Percentiles rank a stretch among this genome's conserved stretches.
These are phyloP conservation scores for Uncinocarpus reesii DNA, from an alignment of 2,329 filamentous ascomycete genomes.

Conservation along the genomic window DNA sequence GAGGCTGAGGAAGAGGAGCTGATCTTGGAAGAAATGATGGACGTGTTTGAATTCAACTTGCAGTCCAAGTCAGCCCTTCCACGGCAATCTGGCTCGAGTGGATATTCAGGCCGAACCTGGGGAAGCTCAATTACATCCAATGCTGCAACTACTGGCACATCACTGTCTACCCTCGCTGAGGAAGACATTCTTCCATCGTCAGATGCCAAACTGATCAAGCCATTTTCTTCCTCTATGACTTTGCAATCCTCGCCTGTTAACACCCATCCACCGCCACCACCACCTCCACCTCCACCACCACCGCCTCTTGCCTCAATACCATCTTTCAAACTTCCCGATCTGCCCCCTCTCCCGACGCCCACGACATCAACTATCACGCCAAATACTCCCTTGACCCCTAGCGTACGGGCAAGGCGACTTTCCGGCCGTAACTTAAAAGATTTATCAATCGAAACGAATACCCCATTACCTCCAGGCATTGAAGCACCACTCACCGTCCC, in stretches of 20 bases:
- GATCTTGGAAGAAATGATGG: constrained; percentile 79
- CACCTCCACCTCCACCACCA: constrained; percentile 16
- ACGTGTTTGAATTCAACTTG: constrained; percentile 67
- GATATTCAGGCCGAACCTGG: constrained; percentile 66
- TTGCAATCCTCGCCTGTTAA: constrained; percentile 44
- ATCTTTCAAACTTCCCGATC: constrained; percentile 18
- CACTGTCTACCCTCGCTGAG: constrained; percentile 64
- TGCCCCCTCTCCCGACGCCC: constrained; percentile 16
- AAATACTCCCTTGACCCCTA: constrained; percentile 33
- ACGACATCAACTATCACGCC: constrained; percentile 19
- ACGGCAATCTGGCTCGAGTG: constrained; percentile 72
- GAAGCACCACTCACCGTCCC: constrained; percentile 23
- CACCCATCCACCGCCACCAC: constrained; percentile 20
- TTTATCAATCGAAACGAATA: constrained; percentile 74
- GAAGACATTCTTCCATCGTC: constrained; percentile 35
- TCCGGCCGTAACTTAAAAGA: constrained; percentile 73
- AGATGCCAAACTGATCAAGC: constrained; percentile 28
- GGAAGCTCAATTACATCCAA: constrained; percentile 68
- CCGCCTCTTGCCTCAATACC: constrained; percentile 11
- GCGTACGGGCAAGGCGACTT: constrained; percentile 64
- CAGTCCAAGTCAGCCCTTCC: constrained; percentile 58
- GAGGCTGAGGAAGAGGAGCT: constrained; percentile 65
- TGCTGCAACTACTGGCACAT: constrained; percentile 56
- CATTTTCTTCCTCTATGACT: constrained; percentile 11
- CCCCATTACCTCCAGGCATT: constrained; percentile 20